phyloP scores from a whole-genome alignment of 805 yeast species.

The Sugiyamaella boreocaroliniensis region DNA sequence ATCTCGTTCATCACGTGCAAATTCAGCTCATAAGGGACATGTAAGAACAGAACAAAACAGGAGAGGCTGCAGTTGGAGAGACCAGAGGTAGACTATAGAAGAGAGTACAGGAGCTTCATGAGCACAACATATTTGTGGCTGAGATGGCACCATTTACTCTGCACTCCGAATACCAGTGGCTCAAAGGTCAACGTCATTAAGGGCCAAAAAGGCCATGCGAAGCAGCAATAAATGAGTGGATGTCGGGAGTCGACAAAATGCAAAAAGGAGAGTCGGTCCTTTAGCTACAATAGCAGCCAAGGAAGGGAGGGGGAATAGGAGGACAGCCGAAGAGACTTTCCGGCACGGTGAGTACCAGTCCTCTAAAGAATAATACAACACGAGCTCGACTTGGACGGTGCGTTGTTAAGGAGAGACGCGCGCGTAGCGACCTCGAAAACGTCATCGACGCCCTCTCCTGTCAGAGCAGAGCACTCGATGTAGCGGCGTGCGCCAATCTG shows the following conservation, averaged over 20 bases:
- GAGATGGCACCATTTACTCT: too few species aligned
- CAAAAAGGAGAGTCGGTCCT: background rate
- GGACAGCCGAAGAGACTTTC: background rate
- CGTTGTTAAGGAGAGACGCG: conserved; percentile 51
- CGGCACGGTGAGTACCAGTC: background rate
- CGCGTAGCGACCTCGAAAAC: conserved; percentile 89
- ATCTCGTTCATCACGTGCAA: too few species aligned
- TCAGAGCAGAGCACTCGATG: conserved; percentile 82
- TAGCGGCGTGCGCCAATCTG: conserved; percentile 78
- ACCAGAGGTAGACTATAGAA: too few species aligned
- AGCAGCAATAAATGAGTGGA: background rate
- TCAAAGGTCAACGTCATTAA: background rate
- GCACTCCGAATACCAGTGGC: background rate
- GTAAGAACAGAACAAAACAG: too few species aligned
- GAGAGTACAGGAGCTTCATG: too few species aligned
- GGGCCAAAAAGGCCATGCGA: background rate
- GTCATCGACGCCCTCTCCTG: conserved; percentile 93
- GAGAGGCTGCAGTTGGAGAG: too few species aligned
- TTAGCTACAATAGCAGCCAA: too few species aligned
- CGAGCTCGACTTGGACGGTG: conserved; percentile 8
- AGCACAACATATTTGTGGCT: too few species aligned
- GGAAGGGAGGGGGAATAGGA: background rate
- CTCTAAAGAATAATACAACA: conserved; percentile 22
- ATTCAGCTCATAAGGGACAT: too few species aligned
- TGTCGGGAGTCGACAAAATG: background rate